Percentiles rank a stretch among this genome's conserved stretches.
phyloP scores from a whole-genome alignment of 2,329 filamentous ascomycete genomes.

The Colletotrichum godetiae region DNA sequence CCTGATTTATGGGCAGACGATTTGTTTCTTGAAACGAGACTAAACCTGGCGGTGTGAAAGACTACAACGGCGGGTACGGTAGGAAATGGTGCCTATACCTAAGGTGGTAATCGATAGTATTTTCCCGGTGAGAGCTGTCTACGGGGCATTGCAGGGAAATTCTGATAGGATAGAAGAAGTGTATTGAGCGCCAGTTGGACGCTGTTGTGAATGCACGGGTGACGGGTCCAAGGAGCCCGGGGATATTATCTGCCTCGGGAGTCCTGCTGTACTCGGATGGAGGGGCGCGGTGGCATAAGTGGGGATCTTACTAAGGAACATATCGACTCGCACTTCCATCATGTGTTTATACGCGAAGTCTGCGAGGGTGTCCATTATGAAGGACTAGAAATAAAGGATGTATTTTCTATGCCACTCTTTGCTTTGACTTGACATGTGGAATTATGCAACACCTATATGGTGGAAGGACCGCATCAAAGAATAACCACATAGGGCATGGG shows the following conservation, averaged over 20 bases:
- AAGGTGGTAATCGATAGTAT: neutral
- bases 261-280: neutral
- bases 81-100: neutral
- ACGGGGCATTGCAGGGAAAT: neutral
- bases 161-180: neutral
- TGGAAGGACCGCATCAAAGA: neutral
- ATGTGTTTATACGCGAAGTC: too few relatives aligned
- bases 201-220: neutral
- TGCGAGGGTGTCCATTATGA: neutral
- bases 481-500: neutral
- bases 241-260: neutral
- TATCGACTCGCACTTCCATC: too few relatives aligned
- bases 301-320: neutral
- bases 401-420: neutral
- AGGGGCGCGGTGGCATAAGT: neutral
- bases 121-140: neutral
- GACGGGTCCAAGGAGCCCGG: neutral
- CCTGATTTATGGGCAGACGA: neutral
- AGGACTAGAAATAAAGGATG: neutral
- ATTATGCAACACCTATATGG: neutral
- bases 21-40: slow-evolving; percentile 4
- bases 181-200: neutral
- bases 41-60: slow-evolving; percentile 2
- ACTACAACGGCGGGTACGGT: neutral
- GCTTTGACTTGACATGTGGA: neutral